Evolutionary conservation across 2,329 filamentous ascomycete genomes (phyloP), one percentile per base, ranked within the genome.

Genomic region (Exserohilum rostratum): DNA sequence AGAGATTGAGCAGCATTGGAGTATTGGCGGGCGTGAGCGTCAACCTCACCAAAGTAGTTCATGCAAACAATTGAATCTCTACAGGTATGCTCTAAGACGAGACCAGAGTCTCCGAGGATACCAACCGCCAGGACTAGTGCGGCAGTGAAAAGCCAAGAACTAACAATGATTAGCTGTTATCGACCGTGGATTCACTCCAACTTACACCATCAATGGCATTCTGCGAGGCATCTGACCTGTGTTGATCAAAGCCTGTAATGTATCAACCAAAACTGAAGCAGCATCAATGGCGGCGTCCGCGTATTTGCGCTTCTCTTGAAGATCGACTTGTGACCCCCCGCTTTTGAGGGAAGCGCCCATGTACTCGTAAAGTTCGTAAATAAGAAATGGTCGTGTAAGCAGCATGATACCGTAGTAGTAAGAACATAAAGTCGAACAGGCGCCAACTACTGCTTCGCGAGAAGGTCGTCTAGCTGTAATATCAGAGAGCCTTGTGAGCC

Each of bases 341-440:
- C 66, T 68, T 25, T 67, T 72, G 29, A 74, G 46, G 10, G 70
- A 71, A 46, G 67, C 65, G 9, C 68, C 68, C 58, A 69, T 64
- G 42, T 66, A 64, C 35, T 74, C 71, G 46, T 75, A 81, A 1
- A 82, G 72, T 45, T 81, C 78, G 59, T 81, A 83, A 22, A 82
- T 78, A 10, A 83, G 70, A 50, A 83, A 83, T 0, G 81, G 81
- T n/a, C 81, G 71, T 6, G 81, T 82, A 3, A 83, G 66, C 3
- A 83, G 70, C 65, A 83, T 82, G 38, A 83, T 82, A 1, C 79
- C 80, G 71, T 81, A 83, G 61, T 82, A 82, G 53, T 83, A 83
- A 3, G 80, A 77, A 29, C 78, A 78, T 12, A 83, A 74, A 1
- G 80, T 75, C 37, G 82, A 80, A n/a, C 79, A 80, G 5, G 80